These are phyloP conservation scores for Casaregolazyma suthepensis DNA, from an alignment of 1,139 yeast species.

Conservation along the genomic window DNA sequence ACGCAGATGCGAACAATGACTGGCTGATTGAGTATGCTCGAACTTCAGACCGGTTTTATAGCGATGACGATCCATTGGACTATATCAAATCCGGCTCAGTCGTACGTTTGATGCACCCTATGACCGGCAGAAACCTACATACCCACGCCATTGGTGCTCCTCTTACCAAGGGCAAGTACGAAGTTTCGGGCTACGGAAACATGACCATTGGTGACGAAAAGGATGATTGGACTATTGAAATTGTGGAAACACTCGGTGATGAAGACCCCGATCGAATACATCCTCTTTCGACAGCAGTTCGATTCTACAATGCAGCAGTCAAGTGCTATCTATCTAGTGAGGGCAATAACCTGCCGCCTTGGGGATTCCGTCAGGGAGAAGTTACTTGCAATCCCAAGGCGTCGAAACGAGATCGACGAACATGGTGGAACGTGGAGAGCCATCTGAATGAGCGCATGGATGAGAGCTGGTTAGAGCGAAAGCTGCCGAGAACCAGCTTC, in stretches of 20 bases:
- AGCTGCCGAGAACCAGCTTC: conserved; percentile 77
- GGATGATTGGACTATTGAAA: conserved; percentile 92
- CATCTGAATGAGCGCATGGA: conserved; percentile 75
- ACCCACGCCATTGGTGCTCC: conserved; percentile 83
- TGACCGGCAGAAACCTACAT: conserved; percentile 87
- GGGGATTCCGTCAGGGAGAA: conserved; percentile 99
- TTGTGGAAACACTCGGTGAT: conserved; percentile 66
- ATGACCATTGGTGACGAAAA: conserved; percentile 77
- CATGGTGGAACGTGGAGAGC: conserved; percentile 97
- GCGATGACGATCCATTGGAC: conserved; percentile 48
- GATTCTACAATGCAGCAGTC: conserved; percentile 60
- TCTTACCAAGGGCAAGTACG: conserved; percentile 59
- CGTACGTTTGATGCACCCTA: conserved; percentile 71
- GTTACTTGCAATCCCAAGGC: conserved; percentile 78
- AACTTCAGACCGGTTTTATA: conserved; percentile 44
- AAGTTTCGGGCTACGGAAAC: conserved; percentile 94
- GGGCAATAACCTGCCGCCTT: conserved; percentile 75
- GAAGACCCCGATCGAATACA: conserved; percentile 60
- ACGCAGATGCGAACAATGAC: conserved; percentile 85
- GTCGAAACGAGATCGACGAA: conserved; percentile 78
- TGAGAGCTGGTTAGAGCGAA: conserved; percentile 47
- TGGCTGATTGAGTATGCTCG: conserved; percentile 82
- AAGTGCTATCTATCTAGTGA: conserved; percentile 86
- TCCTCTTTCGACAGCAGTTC: conserved; percentile 80
- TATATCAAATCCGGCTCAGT: conserved; percentile 65